These are phyloP conservation scores for Ophiostoma sp. DNA, from an alignment of 2,329 filamentous ascomycete genomes.

Conservation along the genomic window DNA sequence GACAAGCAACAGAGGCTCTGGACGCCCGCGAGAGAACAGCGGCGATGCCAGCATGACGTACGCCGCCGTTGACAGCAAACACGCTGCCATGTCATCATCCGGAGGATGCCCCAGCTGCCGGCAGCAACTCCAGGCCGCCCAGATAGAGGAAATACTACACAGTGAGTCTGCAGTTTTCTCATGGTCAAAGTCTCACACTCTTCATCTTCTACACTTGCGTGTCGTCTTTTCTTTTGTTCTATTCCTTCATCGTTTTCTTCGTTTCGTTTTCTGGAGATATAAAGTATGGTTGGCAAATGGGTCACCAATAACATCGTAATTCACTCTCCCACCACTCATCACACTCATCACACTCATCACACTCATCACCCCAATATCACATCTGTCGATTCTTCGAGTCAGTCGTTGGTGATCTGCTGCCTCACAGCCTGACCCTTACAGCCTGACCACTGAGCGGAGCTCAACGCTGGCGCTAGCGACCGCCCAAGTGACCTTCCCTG, in stretches of 20 bases:
- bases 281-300: too few relatives aligned
- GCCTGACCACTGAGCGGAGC: not conserved
- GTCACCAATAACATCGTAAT: too few relatives aligned
- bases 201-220: not conserved
- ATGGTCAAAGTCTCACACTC: too few relatives aligned
- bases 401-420: not conserved
- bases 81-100: not conserved
- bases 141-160: not conserved
- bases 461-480: not conserved
- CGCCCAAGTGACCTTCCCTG: not conserved
- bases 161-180: not conserved
- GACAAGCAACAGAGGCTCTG: not conserved
- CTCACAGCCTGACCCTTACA: not conserved
- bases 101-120: conserved; percentile 20
- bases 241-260: not conserved
- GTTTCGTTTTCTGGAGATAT: not conserved
- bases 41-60: conserved; percentile 13
- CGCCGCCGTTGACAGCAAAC: conserved; percentile 8
- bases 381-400: not conserved
- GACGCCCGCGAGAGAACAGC: conserved; percentile 9
- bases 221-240: not conserved
- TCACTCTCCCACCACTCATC: not conserved
- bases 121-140: conserved; percentile 11
- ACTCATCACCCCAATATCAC: too few relatives aligned
- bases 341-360: not conserved